Conservation (phyloP, 345 rosid species). For the Eucalyptus victrix region DNA sequence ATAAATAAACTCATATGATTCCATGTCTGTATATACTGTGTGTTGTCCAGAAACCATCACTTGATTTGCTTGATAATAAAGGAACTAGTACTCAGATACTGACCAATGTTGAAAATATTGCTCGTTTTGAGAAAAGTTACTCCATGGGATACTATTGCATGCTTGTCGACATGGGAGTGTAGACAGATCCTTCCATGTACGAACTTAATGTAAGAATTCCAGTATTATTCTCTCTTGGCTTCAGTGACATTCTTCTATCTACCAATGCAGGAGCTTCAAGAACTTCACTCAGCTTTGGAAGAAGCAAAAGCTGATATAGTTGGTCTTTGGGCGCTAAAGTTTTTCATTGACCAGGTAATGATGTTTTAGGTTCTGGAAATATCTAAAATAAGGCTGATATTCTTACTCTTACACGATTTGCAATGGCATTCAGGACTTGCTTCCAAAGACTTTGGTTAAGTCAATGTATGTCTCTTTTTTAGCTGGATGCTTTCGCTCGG, state of each 20-base stretch:
- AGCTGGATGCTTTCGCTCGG: slow-evolving; percentile 87
- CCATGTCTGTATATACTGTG: neutral
- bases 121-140: neutral
- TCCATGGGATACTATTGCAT: neutral
- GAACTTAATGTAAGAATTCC: neutral
- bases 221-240: neutral
- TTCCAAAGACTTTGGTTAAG: slow-evolving; percentile 44
- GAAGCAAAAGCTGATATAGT: slow-evolving; percentile 97
- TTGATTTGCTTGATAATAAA: neutral
- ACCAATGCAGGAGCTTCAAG: slow-evolving; percentile 71
- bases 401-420: neutral
- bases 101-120: neutral
- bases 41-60: neutral
- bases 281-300: slow-evolving; percentile 81
- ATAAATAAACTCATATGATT: neutral
- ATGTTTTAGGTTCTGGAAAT: neutral
- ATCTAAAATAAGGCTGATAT: neutral
- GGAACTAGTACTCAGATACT: neutral
- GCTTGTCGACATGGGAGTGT: neutral
- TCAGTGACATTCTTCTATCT: neutral
- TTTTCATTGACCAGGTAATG: slow-evolving; percentile 59
- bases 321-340: slow-evolving; percentile 93
- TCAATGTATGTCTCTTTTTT: slow-evolving; percentile 90
- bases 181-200: neutral
- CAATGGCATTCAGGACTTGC: slow-evolving; percentile 22